These are phyloP conservation scores for Peribolospora kevripleyi DNA, from an alignment of 768 basidiomycete species.

Conservation along the genomic window DNA sequence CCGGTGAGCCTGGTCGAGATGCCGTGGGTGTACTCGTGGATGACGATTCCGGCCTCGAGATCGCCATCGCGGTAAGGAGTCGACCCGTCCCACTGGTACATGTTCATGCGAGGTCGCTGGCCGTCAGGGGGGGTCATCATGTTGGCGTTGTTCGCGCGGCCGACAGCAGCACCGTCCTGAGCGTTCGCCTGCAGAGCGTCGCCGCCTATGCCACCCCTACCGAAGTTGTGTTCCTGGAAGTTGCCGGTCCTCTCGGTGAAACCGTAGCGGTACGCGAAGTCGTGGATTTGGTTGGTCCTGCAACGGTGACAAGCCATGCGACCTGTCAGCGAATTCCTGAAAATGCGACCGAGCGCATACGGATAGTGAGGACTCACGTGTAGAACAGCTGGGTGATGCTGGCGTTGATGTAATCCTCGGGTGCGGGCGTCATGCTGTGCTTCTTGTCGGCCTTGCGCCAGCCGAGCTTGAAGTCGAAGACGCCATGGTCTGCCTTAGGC, in stretches of 20 bases:
- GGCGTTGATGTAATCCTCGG: constrained; percentile 59
- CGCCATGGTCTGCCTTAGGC: constrained; percentile 34
- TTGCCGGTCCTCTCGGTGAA: constrained; percentile 81
- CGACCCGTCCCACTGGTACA: constrained; percentile 54
- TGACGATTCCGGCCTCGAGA: constrained; percentile 72
- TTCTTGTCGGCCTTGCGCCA: constrained; percentile 34
- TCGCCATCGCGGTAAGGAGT: constrained; percentile 83
- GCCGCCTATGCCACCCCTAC: constrained; percentile 56
- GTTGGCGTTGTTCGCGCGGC: constrained; percentile 43
- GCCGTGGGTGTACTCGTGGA: constrained; percentile 63
- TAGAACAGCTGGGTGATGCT: constrained; percentile 78
- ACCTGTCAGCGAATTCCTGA: not conserved
- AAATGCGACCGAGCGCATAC: not conserved
- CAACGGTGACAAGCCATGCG: constrained; percentile 9
- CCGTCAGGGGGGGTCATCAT: constrained; percentile 29
- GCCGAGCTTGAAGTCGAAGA: constrained; percentile 50
- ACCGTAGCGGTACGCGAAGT: constrained; percentile 37
- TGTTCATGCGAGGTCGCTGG: constrained; percentile 12
- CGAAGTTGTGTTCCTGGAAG: constrained; percentile 97
- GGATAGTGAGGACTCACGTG: too few relatives aligned
- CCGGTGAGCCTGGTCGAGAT: constrained; percentile 83
- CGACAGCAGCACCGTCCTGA: constrained; percentile 40
- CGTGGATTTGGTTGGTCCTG: constrained; percentile 26
- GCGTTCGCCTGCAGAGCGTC: constrained; percentile 88
- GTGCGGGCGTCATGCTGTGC: constrained; percentile 39